Conservation (phyloP, 768 basidiomycete genomes). For the Russula virescens region DNA sequence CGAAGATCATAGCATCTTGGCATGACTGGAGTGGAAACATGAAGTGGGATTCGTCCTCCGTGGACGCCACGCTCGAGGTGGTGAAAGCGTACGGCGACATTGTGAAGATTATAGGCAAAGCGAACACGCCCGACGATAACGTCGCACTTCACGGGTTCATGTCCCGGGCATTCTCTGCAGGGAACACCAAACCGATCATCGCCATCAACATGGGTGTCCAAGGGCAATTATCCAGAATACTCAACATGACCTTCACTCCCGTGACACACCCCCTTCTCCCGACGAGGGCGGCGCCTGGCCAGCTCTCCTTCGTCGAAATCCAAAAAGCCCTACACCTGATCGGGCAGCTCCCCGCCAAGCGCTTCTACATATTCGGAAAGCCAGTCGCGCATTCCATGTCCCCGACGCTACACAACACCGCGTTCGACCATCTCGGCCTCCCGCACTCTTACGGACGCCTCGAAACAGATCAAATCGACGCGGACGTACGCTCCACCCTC, state of each 20-base stretch:
- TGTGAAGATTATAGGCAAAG: conserved; percentile 88
- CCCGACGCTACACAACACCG: conserved; percentile 90
- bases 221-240: conserved; percentile 86
- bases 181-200: conserved; percentile 72
- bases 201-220: conserved; percentile 90
- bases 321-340: conserved; percentile 75
- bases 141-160: conserved; percentile 72
- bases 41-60: conserved; percentile 67
- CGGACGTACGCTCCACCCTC: conserved; percentile 59
- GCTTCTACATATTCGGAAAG: conserved; percentile 83
- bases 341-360: conserved; percentile 66
- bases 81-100: conserved; percentile 76
- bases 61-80: conserved; percentile 62
- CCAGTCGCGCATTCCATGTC: conserved; percentile 90
- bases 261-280: conserved; percentile 89
- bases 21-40: conserved; percentile 89
- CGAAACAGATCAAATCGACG: conserved; percentile 63
- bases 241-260: conserved; percentile 83
- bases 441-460: conserved; percentile 78
- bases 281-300: conserved; percentile 84
- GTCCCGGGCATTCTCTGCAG: conserved; percentile 36
- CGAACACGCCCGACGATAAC: conserved; percentile 70
- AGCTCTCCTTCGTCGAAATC: conserved; percentile 83
- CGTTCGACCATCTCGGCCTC: conserved; percentile 71
- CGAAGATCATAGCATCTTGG: conserved; percentile 87